Conservation (phyloP, 2,329 filamentous ascomycete genomes). For the Penicillium sp. region DNA sequence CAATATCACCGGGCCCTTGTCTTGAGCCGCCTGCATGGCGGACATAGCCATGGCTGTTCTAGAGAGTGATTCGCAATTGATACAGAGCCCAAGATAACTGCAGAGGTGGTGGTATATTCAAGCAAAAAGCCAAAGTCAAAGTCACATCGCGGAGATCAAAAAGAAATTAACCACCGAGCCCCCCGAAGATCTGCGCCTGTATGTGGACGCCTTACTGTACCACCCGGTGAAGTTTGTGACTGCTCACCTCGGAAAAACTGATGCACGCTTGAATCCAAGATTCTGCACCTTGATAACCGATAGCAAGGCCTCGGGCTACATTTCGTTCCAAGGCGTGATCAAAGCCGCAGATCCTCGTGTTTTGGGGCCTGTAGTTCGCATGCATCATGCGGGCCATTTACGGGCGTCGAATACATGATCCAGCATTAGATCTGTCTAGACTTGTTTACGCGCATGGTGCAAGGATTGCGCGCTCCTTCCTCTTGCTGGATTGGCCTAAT, state of each 20-base stretch:
- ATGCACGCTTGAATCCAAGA: neutral
- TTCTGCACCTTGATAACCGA: neutral
- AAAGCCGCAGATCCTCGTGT: neutral
- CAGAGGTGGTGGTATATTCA: neutral
- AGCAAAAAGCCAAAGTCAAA: neutral
- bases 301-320: neutral
- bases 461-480: no score
- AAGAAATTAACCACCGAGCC: neutral
- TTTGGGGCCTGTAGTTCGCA: neutral
- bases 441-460: no score
- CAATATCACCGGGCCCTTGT: conserved; percentile 2
- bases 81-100: neutral
- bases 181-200: neutral
- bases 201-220: neutral
- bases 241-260: neutral
- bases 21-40: neutral
- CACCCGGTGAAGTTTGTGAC: neutral
- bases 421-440: neutral
- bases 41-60: neutral
- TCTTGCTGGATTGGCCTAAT: no score
- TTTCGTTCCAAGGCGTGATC: neutral
- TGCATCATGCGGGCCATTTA: neutral
- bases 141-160: neutral
- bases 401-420: neutral
- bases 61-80: neutral